Conservation (phyloP, 2,329 filamentous ascomycete genomes). For the Cladosporium cucumerinum region DNA sequence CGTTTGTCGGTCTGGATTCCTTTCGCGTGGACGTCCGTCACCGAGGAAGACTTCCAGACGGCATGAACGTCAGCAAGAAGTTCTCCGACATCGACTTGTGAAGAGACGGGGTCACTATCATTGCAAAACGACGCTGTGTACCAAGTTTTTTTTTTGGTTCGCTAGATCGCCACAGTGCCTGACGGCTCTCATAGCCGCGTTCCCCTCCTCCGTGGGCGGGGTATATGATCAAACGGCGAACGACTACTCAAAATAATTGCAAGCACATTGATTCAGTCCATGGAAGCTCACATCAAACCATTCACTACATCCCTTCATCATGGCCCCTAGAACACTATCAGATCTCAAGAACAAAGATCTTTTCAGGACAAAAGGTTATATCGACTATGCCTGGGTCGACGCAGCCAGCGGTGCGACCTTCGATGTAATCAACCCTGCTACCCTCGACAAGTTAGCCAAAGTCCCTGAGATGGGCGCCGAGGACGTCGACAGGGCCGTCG, state of each 20-base stretch:
- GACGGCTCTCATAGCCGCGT: not conserved
- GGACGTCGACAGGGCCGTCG: conserved; percentile 24
- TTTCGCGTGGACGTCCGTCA: too few relatives aligned
- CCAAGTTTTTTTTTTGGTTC: not conserved
- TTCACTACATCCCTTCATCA: not conserved
- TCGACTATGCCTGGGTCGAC: conserved; percentile 28
- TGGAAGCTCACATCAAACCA: not conserved
- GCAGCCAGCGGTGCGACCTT: conserved; percentile 24
- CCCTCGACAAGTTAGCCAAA: conserved; percentile 23
- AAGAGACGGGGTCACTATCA: too few relatives aligned
- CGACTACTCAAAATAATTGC: not conserved
- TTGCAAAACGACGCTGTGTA: not conserved
- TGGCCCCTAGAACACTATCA: not conserved
- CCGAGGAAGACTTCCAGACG: too few relatives aligned
- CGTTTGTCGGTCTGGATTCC: too few relatives aligned
- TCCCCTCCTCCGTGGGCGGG: not conserved
- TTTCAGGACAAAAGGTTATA: conserved; percentile 21
- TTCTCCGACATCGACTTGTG: too few relatives aligned
- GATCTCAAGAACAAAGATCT: conserved; percentile 23
- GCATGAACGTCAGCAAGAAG: too few relatives aligned
- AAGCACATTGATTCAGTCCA: not conserved
- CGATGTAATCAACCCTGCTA: conserved; percentile 26
- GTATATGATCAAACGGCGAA: not conserved
- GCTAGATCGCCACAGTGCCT: not conserved
- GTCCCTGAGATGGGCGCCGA: conserved; percentile 25